A percentile compares a stretch with the other conserved stretches of the same genome.
Evolutionary conservation across 1,284 basidiomycete genomes (phyloP).

Genomic region (Cutaneotrichosporon cyanovorans): DNA sequence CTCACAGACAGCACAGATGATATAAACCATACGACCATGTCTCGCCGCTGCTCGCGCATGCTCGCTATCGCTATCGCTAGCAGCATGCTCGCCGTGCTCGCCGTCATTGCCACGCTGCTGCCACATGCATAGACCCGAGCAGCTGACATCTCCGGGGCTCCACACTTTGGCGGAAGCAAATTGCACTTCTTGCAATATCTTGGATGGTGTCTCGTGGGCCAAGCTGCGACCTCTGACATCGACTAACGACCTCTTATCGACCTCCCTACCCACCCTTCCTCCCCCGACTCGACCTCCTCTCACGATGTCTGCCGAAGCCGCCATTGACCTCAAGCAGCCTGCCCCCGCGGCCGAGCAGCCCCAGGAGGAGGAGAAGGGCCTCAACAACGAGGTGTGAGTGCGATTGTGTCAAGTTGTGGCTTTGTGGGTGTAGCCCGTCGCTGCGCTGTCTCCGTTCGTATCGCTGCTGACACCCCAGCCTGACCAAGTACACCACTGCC

Average conservation of each 20-base stretch:
- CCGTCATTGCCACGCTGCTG: neutral
- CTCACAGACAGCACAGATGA: no score
- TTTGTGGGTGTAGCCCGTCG: neutral
- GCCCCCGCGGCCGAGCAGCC: conserved; percentile 29
- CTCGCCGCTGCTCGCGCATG: no score
- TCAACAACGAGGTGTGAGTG: conserved; percentile 43
- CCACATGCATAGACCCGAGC: neutral
- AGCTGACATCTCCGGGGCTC: conserved; percentile 2
- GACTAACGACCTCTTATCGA: no score
- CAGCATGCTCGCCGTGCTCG: no score
- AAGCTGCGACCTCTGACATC: no score
- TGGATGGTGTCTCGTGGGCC: no score
- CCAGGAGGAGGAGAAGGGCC: conserved; percentile 42
- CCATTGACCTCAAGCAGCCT: conserved; percentile 40
- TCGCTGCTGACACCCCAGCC: conserved; percentile 20
- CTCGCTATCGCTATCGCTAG: no score
- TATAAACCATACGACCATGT: no score
- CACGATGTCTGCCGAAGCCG: conserved; percentile 22
- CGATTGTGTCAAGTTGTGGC: no score
- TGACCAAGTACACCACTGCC: conserved; percentile 62
- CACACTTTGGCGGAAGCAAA: conserved; percentile 4
- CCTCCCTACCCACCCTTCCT: neutral
- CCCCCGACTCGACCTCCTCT: neutral
- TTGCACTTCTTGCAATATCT: neutral
- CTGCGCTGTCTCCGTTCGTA: neutral